phyloP scores from a whole-genome alignment of 1,284 basidiomycete species.

The Austroboletus niveus region DNA sequence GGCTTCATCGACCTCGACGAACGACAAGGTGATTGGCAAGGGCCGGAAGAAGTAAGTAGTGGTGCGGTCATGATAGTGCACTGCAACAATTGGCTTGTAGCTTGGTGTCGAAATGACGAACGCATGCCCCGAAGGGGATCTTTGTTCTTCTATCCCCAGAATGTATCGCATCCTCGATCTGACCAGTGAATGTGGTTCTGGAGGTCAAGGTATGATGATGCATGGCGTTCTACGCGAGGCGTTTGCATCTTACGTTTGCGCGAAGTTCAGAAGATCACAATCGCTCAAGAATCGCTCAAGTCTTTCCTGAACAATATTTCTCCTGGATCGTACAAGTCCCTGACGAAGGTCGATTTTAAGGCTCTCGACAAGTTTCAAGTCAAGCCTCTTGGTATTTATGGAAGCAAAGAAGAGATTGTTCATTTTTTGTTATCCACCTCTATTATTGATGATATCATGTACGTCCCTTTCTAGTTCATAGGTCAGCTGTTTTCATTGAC shows the following conservation, averaged over 20 bases:
- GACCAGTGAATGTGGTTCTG: constrained; percentile 48
- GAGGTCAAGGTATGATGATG: constrained; percentile 46
- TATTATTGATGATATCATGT: constrained; percentile 40
- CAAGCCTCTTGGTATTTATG: constrained; percentile 55
- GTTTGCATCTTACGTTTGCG: not conserved
- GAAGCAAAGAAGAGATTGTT: constrained; percentile 48
- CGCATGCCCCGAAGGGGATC: constrained; percentile 18
- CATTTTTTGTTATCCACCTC: constrained; percentile 39
- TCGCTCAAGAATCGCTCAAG: constrained; percentile 48
- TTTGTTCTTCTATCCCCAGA: constrained; percentile 36
- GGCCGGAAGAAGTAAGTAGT: constrained; percentile 19
- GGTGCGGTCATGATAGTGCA: not conserved
- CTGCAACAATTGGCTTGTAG: constrained; percentile 7
- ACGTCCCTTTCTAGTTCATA: constrained; percentile 7
- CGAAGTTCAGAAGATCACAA: constrained; percentile 59
- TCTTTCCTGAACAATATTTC: constrained; percentile 45
- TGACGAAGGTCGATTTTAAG: constrained; percentile 54
- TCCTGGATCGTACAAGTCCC: constrained; percentile 47
- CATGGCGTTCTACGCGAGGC: not conserved
- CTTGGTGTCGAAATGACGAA: constrained; percentile 10
- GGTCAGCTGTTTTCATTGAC: not conserved
- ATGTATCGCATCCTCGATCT: constrained; percentile 56
- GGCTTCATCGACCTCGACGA: constrained; percentile 10
- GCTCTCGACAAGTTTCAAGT: constrained; percentile 43
- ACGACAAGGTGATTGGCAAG: constrained; percentile 5